A percentile compares a stretch with the other conserved stretches of the same genome.
phyloP scores from a whole-genome alignment of 192 early-diverging fungal species.

The Diversispora eburnea region DNA sequence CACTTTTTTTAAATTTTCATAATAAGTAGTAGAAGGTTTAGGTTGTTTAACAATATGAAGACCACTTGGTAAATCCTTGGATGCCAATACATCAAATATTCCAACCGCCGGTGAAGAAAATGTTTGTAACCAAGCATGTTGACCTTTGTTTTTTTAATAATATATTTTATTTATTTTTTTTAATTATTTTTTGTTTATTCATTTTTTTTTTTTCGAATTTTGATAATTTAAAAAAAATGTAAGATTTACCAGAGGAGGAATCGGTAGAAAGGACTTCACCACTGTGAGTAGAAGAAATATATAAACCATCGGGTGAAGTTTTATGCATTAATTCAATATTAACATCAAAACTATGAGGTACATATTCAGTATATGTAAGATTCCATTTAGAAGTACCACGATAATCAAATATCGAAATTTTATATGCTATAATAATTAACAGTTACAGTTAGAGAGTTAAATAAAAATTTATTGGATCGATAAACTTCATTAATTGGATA shows the following conservation, averaged over 20 bases:
- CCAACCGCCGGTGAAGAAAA: conserved; percentile 52
- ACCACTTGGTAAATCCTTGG: conserved; percentile 38
- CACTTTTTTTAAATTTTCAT: conserved; percentile 36
- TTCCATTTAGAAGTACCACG: conserved; percentile 35
- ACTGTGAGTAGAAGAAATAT: conserved; percentile 38
- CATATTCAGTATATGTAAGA: conserved; percentile 44
- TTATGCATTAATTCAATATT: conserved; percentile 23
- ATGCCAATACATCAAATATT: conserved; percentile 55
- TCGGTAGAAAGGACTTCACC: conserved; percentile 38
- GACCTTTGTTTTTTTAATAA: conserved; percentile 30
- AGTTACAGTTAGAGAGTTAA: conserved; percentile 11
- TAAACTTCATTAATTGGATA: too few relatives aligned
- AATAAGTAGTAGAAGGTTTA: conserved; percentile 34
- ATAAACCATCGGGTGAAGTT: conserved; percentile 30
- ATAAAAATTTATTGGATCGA: too few relatives aligned
- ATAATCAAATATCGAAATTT: conserved; percentile 51
- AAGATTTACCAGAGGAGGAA: conserved; percentile 27
- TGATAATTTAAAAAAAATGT: background rate
- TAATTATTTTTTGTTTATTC: conserved; percentile 7
- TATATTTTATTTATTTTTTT: conserved; percentile 29
- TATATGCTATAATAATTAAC: conserved; percentile 44
- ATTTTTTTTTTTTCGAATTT: conserved; percentile 1
- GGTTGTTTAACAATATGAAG: conserved; percentile 40
- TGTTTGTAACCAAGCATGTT: conserved; percentile 48
- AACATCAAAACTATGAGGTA: conserved; percentile 36